Evolutionary conservation across 768 basidiomycete species (phyloP).

Genomic region (Boletus rubroflammeus): DNA sequence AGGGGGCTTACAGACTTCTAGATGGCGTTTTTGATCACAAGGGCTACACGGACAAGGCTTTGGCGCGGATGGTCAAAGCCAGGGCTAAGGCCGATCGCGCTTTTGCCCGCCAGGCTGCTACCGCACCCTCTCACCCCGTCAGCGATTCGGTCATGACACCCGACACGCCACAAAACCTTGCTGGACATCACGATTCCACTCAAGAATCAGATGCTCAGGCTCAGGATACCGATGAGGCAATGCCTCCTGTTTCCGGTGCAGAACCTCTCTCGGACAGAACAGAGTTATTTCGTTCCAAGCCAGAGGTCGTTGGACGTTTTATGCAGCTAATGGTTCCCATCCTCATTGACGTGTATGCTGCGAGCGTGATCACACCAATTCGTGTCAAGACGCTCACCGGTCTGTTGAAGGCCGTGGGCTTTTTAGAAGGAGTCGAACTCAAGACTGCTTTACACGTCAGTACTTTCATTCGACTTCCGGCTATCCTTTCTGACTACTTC

Average conservation of each 20-base stretch:
- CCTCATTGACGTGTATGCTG: constrained; percentile 98
- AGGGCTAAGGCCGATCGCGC: constrained; percentile 81
- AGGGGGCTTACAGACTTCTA: constrained; percentile 26
- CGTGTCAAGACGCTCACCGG: constrained; percentile 87
- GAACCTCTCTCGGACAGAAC: constrained; percentile 52
- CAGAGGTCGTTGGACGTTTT: constrained; percentile 76
- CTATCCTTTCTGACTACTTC: constrained; percentile 7
- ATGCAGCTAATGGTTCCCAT: constrained; percentile 90
- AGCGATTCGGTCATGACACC: constrained; percentile 22
- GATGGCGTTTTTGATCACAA: constrained; percentile 97
- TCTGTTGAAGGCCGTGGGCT: constrained; percentile 87
- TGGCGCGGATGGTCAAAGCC: constrained; percentile 72
- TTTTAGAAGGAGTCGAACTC: constrained; percentile 74
- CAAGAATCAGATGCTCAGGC: constrained; percentile 38
- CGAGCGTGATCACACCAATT: constrained; percentile 85
- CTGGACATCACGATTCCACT: constrained; percentile 20
- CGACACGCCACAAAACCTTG: constrained; percentile 17
- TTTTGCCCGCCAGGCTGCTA: constrained; percentile 56
- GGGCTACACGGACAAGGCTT: constrained; percentile 81
- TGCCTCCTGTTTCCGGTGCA: constrained; percentile 31
- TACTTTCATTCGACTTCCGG: constrained; percentile 9
- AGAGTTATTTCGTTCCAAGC: constrained; percentile 70
- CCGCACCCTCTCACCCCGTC: constrained; percentile 28
- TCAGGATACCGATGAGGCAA: constrained; percentile 40
- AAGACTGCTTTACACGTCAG: constrained; percentile 74